Conservation (phyloP, 345 rosid species). For the Hirschfeldia incana region DNA sequence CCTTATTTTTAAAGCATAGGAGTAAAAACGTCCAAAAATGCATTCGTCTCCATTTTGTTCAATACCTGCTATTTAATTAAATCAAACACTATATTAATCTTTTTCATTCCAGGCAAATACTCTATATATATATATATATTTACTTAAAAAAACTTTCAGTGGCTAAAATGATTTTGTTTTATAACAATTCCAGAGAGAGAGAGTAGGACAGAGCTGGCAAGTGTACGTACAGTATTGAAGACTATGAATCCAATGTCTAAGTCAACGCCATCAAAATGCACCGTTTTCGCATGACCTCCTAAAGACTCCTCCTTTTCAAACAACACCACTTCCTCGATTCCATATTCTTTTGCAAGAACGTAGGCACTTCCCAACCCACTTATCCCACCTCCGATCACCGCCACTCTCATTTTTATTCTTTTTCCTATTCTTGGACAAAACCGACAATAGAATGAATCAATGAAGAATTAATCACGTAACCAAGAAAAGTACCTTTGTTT, state of each 20-base stretch:
- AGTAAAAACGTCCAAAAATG: too few relatives aligned
- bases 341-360: constrained; percentile 45
- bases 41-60: too few relatives aligned
- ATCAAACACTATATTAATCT: too few relatives aligned
- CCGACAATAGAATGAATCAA: neutral
- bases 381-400: constrained; percentile 67
- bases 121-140: too few relatives aligned
- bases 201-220: neutral
- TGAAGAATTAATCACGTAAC: neutral
- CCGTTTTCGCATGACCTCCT: constrained; percentile 75
- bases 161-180: neutral
- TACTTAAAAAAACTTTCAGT: neutral
- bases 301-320: constrained; percentile 61
- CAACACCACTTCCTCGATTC: constrained; percentile 50
- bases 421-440: neutral
- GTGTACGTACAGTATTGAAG: constrained; percentile 52
- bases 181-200: neutral
- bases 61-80: too few relatives aligned
- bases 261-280: constrained; percentile 52
- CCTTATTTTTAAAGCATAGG: too few relatives aligned
- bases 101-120: too few relatives aligned
- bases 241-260: constrained; percentile 78
- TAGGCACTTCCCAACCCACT: constrained; percentile 66
- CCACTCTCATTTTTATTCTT: constrained; percentile 45
- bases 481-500: neutral